Base-by-base conservation (phyloP, 2,329 filamentous ascomycete species). In the Ophiostoma piceae region DNA sequence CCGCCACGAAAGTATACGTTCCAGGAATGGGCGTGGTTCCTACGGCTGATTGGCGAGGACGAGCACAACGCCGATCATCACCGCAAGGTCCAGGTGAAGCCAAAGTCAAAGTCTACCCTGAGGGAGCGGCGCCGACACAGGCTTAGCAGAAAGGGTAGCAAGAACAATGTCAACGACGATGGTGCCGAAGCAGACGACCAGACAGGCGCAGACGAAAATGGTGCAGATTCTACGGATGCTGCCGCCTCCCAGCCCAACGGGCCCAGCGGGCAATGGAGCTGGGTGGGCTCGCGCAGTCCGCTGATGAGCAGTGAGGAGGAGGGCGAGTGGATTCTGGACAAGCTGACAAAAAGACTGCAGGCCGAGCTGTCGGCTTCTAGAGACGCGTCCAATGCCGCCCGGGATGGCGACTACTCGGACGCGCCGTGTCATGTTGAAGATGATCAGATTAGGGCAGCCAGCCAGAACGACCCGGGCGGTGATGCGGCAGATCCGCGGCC, bases 1-100 rank as follows among this genome's bases (percentile, higher is more conserved):
- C 83, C 85, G 1, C 82, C 84, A 0, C 88, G 88, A 69, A 84
- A 84, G 69, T 97, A 97, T 77, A 83, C 82, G 0, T 97, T 93
- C 73, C 88, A 93, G 74, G 90, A 96, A 76, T 96, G 93, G 94
- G 90, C 90, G 0, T 91, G 92, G 81, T 95, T 92, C 74, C 88
- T 94, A 8, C 85, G 87, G 29, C 83, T 97, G 41, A 91, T 96
- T n/a, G 87, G 87, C 66, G 86, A 88, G 75, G 85, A 88, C 76
- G 86, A 89, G 75, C 79, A 78, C 69, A 80, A 80, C 73, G 79
- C 84, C 1, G 77, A 79, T 6, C 83, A 79, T 22, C 87, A 89
- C 74, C 77, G 81, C n/a, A 81, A 79, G 70, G 78, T 78, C 3
- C 64, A 37, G n/a, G 12, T 67, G 65, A 32, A 29, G 16, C 67